These are phyloP conservation scores for Candida fluviatilis DNA, from an alignment of 805 yeast genomes.

Conservation along the genomic window DNA sequence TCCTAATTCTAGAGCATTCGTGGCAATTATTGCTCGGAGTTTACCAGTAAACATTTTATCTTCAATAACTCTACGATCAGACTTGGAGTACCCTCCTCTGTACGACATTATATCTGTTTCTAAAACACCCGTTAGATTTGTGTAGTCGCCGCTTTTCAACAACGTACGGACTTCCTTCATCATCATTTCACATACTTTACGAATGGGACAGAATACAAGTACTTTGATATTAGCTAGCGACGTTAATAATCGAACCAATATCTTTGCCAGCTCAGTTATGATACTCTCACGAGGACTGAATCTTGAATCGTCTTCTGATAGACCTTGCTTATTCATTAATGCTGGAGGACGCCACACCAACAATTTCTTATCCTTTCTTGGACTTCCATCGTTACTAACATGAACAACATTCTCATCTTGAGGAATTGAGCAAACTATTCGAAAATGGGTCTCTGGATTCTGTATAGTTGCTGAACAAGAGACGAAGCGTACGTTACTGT, in stretches of 20 bases:
- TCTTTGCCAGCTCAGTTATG: slow-evolving; percentile 69
- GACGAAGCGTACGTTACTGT: slow-evolving; percentile 57
- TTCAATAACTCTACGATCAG: slow-evolving; percentile 85
- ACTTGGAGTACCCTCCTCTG: slow-evolving; percentile 89
- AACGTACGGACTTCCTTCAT: slow-evolving; percentile 76
- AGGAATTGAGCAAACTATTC: slow-evolving; percentile 65
- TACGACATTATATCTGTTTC: slow-evolving; percentile 79
- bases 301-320: slow-evolving; percentile 16
- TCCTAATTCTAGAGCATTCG: slow-evolving; percentile 94
- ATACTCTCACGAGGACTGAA: slow-evolving; percentile 54
- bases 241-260: slow-evolving; percentile 62
- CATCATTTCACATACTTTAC: slow-evolving; percentile 80
- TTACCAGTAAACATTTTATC: slow-evolving; percentile 85
- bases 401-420: slow-evolving; percentile 44
- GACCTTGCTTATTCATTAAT: slow-evolving; percentile 52
- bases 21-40: slow-evolving; percentile 82
- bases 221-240: slow-evolving; percentile 59
- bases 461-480: slow-evolving; percentile 93
- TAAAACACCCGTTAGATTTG: slow-evolving; percentile 33
- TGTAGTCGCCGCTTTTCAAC: slow-evolving; percentile 39
- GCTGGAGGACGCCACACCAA: slow-evolving; percentile 85
- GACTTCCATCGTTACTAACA: slow-evolving; percentile 81
- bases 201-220: slow-evolving; percentile 84
- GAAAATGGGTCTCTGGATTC: slow-evolving; percentile 70
- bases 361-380: slow-evolving; percentile 70